Percentiles rank a stretch among this genome's conserved stretches.
Evolutionary conservation across 176 grass and related monocot genomes (phyloP).

Genomic region (Cocos nucifera): DNA sequence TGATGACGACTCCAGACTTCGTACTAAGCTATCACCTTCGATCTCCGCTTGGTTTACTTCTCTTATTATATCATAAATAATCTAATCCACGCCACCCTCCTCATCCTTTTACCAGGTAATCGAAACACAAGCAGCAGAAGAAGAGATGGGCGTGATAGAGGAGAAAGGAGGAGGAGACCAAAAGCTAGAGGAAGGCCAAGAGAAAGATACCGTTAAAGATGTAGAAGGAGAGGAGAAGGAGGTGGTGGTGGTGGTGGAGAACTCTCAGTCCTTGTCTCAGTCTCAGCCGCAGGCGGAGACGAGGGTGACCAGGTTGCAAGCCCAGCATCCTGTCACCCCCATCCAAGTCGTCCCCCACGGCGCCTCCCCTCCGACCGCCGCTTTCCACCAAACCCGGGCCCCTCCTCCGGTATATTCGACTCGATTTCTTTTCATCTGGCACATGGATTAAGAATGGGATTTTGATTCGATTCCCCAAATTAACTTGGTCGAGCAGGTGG

Average conservation of each 20-base stretch:
- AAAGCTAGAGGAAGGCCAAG: not conserved
- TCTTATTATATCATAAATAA: no score
- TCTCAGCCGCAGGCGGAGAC: slow-evolving; percentile 1
- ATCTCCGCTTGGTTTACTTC: no score
- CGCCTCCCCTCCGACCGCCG: slow-evolving; percentile 33
- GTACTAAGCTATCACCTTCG: no score
- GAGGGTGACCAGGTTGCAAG: slow-evolving; percentile 45
- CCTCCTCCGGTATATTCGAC: slow-evolving; percentile 33
- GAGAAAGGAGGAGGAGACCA: not conserved
- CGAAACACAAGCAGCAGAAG: slow-evolving; percentile 15
- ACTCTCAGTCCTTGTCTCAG: not conserved
- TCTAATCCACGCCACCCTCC: not conserved
- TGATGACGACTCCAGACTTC: no score
- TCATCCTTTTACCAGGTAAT: slow-evolving; percentile 10
- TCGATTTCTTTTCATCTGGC: not conserved
- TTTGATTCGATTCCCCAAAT: slow-evolving; percentile 1
- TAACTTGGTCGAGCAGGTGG: slow-evolving; percentile 21
- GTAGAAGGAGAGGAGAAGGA: slow-evolving; percentile 29
- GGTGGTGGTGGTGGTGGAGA: slow-evolving; percentile 19
- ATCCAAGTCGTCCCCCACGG: slow-evolving; percentile 61
- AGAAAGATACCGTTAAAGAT: not conserved
- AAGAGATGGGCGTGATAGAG: not conserved
- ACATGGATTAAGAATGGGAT: not conserved
- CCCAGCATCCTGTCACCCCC: slow-evolving; percentile 47
- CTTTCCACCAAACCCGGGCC: slow-evolving; percentile 29